Evolutionary conservation across 75 land plant species (phyloP).

Genomic region (Gnetum montanum): DNA sequence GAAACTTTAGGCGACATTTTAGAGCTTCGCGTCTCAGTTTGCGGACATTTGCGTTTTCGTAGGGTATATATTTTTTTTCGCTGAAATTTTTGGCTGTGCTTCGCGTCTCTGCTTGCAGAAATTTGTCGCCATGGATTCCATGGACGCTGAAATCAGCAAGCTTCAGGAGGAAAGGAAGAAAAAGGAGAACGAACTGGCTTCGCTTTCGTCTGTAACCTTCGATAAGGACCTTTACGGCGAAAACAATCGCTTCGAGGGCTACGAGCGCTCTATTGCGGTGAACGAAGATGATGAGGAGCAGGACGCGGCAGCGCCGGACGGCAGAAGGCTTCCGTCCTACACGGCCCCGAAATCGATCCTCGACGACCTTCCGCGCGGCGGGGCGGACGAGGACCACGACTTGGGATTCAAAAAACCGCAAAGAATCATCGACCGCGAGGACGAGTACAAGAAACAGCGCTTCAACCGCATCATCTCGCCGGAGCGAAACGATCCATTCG

Average conservation of each 20-base stretch:
- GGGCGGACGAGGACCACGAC: constrained; percentile 28
- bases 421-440: constrained; percentile 78
- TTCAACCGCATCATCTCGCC: constrained; percentile 75
- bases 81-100: no score
- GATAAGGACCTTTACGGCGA: constrained; percentile 74
- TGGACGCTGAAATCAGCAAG: constrained; percentile 59
- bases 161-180: constrained; percentile 83
- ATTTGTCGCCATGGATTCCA: constrained; percentile 33
- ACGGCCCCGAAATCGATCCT: constrained; percentile 77
- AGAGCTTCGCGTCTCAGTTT: no score
- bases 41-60: no score
- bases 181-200: constrained; percentile 64
- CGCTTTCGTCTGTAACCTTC: constrained; percentile 54
- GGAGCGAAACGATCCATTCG: constrained; percentile 88
- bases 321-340: constrained; percentile 62
- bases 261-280: constrained; percentile 68
- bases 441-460: constrained; percentile 77
- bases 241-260: constrained; percentile 45
- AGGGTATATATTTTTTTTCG: no score
- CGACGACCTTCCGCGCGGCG: constrained; percentile 47
- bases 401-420: constrained; percentile 73
- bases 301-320: constrained; percentile 46
- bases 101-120: no score
- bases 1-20: no score
- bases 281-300: constrained; percentile 75